Percentiles rank a stretch among this genome's conserved stretches.
Conservation (phyloP, 257 asterid genomes). For the Przewalskia tangutica region DNA sequence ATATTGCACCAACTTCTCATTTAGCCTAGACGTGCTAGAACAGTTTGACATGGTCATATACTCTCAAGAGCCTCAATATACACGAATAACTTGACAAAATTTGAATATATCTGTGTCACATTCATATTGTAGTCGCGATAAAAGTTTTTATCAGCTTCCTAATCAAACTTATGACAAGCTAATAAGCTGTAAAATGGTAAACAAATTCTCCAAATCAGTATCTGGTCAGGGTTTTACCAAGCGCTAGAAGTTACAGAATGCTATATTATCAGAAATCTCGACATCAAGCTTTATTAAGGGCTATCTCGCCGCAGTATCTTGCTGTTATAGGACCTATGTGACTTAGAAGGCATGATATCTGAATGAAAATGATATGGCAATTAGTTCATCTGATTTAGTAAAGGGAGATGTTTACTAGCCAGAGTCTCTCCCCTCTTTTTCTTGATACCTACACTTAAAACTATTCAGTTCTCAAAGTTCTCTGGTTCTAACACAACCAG, state of each 20-base stretch:
- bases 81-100: neutral
- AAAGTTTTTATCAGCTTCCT: neutral
- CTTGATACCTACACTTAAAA: neutral
- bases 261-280: neutral
- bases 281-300: neutral
- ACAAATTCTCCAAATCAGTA: neutral
- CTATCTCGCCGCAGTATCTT: neutral
- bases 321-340: neutral
- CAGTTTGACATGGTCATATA: neutral
- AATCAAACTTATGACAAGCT: neutral
- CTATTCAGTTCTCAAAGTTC: neutral
- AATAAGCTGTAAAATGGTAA: neutral
- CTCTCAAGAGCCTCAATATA: neutral
- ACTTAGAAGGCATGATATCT: neutral
- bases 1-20: neutral
- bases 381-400: neutral
- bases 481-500: neutral
- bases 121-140: neutral
- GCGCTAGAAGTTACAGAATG: neutral
- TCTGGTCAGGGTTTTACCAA: neutral
- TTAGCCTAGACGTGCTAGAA: neutral
- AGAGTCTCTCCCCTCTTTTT: neutral
- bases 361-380: neutral
- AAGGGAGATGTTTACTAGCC: neutral
- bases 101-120: neutral